Base-by-base conservation (phyloP, 148 eudicot species). In the Dysphania ambrosioides region DNA sequence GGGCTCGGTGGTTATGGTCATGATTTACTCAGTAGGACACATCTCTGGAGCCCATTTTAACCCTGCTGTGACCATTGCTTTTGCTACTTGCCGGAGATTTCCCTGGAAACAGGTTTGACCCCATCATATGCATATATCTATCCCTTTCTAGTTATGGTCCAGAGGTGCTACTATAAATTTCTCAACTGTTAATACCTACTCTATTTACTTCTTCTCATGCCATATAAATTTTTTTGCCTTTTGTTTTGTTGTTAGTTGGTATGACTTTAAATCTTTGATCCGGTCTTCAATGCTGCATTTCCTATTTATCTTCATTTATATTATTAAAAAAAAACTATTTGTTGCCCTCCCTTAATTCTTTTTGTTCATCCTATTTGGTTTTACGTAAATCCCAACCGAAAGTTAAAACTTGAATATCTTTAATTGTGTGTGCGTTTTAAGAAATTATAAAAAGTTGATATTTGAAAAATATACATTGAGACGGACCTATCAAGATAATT, bases 1-100 rank as follows among this genome's bases (percentile, higher is more conserved):
- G 97, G 99, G 99, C 1, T 83, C 86, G 69, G 99, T 75, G 15
- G 97, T 92, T 12, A 92, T 90, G 97, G 97, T 92, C 9, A 90
- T 96, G 97, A 83, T 96, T 64, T 93, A 93, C 82, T 78, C 97
- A 0, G 85, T 86, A 11, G 97, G 97, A 0, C 99, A 96, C 66
- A 89, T 96, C 63, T 96, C 99, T n/a, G 99, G 99, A 44, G 97
- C 94, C 36, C 99, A 96, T 82, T 84, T 96, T 24, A 96, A 96
- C 71, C 99, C 99, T 27, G 92, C 99, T 8, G 99, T 96, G 73
- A 96, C 99, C 76, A 76, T 96, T 68, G 97, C 99, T 42, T 90
- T 92, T 42, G 99, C 99, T 51, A 79, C 90, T 49, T 86, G 88
- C 77, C 90, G 88, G 13, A 90, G 97, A 62, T 90, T 96, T 62